Conservation (phyloP, 495 filamentous ascomycete genomes). For the Penicillium malachiteum region DNA sequence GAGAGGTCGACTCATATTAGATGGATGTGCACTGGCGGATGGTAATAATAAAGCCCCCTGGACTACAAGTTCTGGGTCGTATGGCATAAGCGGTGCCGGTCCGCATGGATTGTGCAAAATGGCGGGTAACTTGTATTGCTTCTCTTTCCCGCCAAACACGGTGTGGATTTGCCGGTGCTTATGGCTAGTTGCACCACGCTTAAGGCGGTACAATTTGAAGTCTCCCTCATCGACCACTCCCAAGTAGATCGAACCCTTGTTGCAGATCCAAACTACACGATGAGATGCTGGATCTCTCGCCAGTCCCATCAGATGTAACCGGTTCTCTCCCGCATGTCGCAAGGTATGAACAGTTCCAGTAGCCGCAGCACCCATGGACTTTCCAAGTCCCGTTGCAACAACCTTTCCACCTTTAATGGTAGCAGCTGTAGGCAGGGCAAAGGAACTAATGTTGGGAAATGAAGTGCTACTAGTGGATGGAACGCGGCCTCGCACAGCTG, state of each 20-base stretch:
- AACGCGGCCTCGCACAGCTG: constrained; percentile 52
- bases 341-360: constrained; percentile 75
- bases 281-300: constrained; percentile 39
- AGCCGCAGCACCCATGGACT: constrained; percentile 78
- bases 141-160: constrained; percentile 56
- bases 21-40: constrained; percentile 31
- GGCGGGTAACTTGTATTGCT: constrained; percentile 63
- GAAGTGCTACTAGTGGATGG: constrained; percentile 47
- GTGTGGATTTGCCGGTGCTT: constrained; percentile 51
- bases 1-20: constrained; percentile 29
- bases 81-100: constrained; percentile 32
- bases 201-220: constrained; percentile 67
- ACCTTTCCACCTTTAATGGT: constrained; percentile 71
- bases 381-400: constrained; percentile 77
- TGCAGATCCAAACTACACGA: constrained; percentile 42
- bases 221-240: constrained; percentile 38
- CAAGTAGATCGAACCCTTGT: constrained; percentile 37
- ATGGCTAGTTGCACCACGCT: constrained; percentile 39
- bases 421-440: constrained; percentile 63
- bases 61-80: constrained; percentile 28
- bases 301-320: constrained; percentile 68
- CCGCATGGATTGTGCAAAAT: constrained; percentile 36
- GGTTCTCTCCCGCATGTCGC: constrained; percentile 80
- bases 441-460: constrained; percentile 43
- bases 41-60: constrained; percentile 37